Base-by-base conservation (phyloP, 2,329 filamentous ascomycete species). In the Ophiocordyceps sinensis region DNA sequence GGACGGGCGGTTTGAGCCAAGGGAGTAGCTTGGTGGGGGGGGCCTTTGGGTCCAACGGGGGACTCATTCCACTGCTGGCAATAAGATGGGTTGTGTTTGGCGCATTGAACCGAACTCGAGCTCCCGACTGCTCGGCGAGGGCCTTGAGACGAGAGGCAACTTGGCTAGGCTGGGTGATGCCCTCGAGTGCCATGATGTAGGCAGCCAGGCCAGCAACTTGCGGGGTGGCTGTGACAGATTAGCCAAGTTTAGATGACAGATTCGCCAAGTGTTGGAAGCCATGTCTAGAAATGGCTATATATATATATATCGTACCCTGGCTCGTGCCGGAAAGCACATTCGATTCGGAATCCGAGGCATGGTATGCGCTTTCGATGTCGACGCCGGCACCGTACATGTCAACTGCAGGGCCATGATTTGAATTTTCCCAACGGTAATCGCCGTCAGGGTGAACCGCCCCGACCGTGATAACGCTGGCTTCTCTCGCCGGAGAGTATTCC, bases 141-240 rank as follows among this genome's bases (percentile, higher is more conserved):
- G 31, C n/a, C 14, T 34, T 57, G 43, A 74, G 61, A 37, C 63
- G 58, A 26, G 51, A 31, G 26, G 56, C 59, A 28, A 74, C 61
- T 28, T 56, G 59, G 39, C 58, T 55, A 1, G 72, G 67, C n/a
- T 59, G 61, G 10, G 45, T 48, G 30, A 45, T 43, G 26, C 53
- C 50, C 51, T 72, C 65, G 3, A 69, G 54, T 9, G 53, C 59
- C 45, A 70, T 52, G 26, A 79, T 54, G 53, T 79, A 79, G 14
- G 71, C 63, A 9, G 68, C 47, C 14, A 81, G 55, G 14, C 77
- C 77, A 23, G 72, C 64, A 40, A 81, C 63, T 51, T 79, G 75
- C 0, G 77, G 76, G 3, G 66, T 61, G 2, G 76, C 71, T 75
- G 79, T 79, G 31, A 63, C 39, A 60, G 59, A 17, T 54, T 67